Evolutionary conservation across 768 basidiomycete genomes (phyloP).

Genomic region (Tylopilus cervinicoccineus): DNA sequence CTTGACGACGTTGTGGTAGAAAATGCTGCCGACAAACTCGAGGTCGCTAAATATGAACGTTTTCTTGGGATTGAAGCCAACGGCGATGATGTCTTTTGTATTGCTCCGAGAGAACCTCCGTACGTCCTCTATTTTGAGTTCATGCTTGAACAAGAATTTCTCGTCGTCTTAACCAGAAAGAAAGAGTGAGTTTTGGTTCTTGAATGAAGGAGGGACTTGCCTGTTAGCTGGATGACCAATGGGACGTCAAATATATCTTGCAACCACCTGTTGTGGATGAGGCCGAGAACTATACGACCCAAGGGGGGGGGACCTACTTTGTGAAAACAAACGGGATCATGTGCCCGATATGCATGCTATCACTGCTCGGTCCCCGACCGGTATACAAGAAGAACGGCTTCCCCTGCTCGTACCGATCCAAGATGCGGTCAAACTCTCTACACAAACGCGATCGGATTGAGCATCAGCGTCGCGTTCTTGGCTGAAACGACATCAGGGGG

Average conservation of each 20-base stretch:
- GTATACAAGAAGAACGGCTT: constrained; percentile 99
- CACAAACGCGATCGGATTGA: neutral
- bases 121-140: constrained; percentile 86
- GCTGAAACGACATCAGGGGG: neutral
- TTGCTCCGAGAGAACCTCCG: constrained; percentile 79
- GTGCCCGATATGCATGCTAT: constrained; percentile 97
- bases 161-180: constrained; percentile 73
- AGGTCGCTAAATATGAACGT: constrained; percentile 98
- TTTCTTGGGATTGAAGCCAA: constrained; percentile 86
- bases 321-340: constrained; percentile 98
- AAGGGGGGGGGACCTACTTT: constrained; percentile 54
- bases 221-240: constrained; percentile 92
- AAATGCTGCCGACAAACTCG: constrained; percentile 84
- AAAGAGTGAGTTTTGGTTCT: neutral
- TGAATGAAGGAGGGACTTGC: constrained; percentile 35
- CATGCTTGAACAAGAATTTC: constrained; percentile 97
- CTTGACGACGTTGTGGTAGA: constrained; percentile 92
- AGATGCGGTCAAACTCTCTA: constrained; percentile 89
- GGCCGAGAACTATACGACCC: neutral
- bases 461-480: neutral
- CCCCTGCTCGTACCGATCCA: constrained; percentile 93
- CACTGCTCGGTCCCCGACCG: constrained; percentile 93
- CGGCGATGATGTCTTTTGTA: constrained; percentile 94
- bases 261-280: constrained; percentile 64
- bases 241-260: constrained; percentile 96